These are phyloP conservation scores for Amanita thiersii DNA, from an alignment of 768 basidiomycete species.

Conservation along the genomic window DNA sequence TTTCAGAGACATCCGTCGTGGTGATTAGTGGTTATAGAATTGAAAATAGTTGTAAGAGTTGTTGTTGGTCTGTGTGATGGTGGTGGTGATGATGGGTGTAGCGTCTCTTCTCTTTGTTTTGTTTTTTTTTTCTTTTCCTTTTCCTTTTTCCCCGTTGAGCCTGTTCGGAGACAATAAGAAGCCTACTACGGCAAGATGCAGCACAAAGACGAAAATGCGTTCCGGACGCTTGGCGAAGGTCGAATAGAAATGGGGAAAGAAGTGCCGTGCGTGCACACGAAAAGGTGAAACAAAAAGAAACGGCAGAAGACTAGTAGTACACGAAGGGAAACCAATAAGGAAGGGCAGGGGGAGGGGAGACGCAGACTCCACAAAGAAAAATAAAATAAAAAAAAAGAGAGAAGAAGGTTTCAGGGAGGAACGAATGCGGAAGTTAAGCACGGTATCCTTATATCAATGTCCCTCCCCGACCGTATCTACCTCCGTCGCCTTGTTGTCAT, in stretches of 20 bases:
- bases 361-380: neutral
- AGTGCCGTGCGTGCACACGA: neutral
- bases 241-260: neutral
- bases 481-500: no score
- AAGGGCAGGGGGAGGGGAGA: neutral
- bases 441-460: no score
- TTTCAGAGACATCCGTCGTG: slow-evolving; percentile 48
- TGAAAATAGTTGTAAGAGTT: neutral
- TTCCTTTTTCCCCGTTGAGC: no score
- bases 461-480: no score
- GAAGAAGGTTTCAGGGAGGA: neutral
- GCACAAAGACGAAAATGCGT: neutral
- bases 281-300: neutral
- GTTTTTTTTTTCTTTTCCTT: no score
- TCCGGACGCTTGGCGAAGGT: neutral
- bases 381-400: neutral
- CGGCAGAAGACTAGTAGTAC: neutral
- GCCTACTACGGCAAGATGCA: no score
- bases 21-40: slow-evolving; percentile 20
- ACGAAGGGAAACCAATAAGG: neutral
- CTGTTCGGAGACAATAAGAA: no score
- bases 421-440: no score
- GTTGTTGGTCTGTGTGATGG: neutral
- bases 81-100: neutral
- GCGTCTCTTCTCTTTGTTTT: no score